Base-by-base conservation (phyloP, 805 yeast genomes). In the Gaillardinia entomophila region DNA sequence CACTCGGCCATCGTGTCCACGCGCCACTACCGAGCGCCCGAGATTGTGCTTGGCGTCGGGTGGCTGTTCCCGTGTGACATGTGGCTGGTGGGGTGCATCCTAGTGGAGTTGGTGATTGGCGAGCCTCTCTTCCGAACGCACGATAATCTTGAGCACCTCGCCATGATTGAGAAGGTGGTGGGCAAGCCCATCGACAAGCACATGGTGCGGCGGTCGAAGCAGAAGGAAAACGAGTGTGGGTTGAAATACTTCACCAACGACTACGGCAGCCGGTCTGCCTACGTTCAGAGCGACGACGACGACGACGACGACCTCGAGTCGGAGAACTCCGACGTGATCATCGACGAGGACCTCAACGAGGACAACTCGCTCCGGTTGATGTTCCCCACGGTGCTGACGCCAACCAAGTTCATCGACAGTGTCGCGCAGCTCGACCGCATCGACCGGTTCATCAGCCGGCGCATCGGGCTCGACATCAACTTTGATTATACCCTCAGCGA, bases 51-150 rank as follows among this genome's bases (percentile, higher is more conserved):
- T 19, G 96, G 96, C 2, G 71, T 76, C n/a, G 96, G 97, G 13
- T 92, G 98, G 97, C 83, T 96, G 6, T 88, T 74, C 47, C 95
- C 97, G 1, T 90, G 97, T 56, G 99, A 92, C 55, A 66, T 90
- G 63, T 92, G 99, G 99, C 85, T 96, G 1, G 70, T 92, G 27
- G 99, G 96, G 1, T 90, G 97, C 56, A 86, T 92, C 12, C 61
- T 92, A 23, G 89, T 87, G 7, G 99, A 92, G 60, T 61, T 92
- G 31, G 79, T 85, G 24, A 86, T 94, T 13, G 99, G 99, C 17
- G 95, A 87, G 50, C 96, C 97, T 1, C 62, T 92, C 16, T 92
- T 90, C 59, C 88, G 86, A 44, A 92, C 97, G 1, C 96, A 90
- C 55, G 97, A 92, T 53, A 89, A 90, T 55, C 64, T 80, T 31